Percentiles rank a stretch among this genome's conserved stretches.
These are phyloP conservation scores for Arthrobotrys megalospora DNA, from an alignment of 2,329 filamentous ascomycete species.

Conservation along the genomic window DNA sequence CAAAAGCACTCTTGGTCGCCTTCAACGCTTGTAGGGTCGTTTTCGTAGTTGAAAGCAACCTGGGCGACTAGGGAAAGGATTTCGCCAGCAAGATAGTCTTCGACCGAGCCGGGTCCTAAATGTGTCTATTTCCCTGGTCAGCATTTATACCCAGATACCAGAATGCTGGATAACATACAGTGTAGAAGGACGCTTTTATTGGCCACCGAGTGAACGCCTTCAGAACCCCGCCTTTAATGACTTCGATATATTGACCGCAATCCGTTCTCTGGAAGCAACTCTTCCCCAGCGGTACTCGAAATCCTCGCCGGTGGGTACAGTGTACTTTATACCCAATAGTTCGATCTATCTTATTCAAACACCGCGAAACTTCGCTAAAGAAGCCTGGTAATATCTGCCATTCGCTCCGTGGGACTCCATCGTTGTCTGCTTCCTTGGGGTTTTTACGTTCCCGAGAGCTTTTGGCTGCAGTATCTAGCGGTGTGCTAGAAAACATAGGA, in stretches of 20 bases:
- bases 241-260: constrained; percentile 54
- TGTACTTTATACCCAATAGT: constrained; percentile 54
- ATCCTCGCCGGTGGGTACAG: constrained; percentile 46
- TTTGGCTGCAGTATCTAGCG: background rate
- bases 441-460: constrained; percentile 8
- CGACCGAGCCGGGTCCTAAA: constrained; percentile 32
- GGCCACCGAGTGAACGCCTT: constrained; percentile 55
- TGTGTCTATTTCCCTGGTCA: constrained; percentile 35
- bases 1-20: constrained; percentile 58
- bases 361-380: constrained; percentile 53
- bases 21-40: constrained; percentile 42
- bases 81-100: constrained; percentile 51
- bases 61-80: constrained; percentile 50
- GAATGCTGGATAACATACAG: constrained; percentile 19
- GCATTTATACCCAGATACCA: background rate
- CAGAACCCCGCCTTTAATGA: constrained; percentile 35
- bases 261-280: constrained; percentile 48
- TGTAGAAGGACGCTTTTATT: constrained; percentile 51
- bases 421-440: constrained; percentile 10
- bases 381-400: constrained; percentile 56
- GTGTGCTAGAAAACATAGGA: constrained; percentile 41
- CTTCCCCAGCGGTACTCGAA: constrained; percentile 48
- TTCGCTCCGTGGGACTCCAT: constrained; percentile 31
- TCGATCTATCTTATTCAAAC: constrained; percentile 46
- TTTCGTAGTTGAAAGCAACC: constrained; percentile 59